Evolutionary conservation across 1,284 basidiomycete species (phyloP), one percentile per base, ranked within the genome.

Genomic region (Pascua guehoae): DNA sequence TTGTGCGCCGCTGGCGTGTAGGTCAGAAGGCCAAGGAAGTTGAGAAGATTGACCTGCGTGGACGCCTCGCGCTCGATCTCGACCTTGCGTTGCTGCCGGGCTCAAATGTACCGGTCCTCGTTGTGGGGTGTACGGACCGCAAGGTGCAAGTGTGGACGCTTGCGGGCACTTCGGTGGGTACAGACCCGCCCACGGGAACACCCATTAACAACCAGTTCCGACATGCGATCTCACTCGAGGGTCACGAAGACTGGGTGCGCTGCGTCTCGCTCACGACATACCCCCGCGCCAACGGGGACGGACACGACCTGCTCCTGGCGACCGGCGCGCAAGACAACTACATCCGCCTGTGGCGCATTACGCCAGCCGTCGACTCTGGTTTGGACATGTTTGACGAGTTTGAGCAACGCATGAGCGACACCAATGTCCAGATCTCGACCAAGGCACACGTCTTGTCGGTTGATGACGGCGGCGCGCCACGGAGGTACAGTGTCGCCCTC

Each of bases 221-320:
- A 15, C 70, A 68, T 49, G 61, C 75, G 2, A 66, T 80, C 7
- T 80, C 82, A 0, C 81, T 98, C 40, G 82, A 88, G 40, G 93
- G 93, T 0, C 93, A 98, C 69, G 89, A 95, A 79, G 93, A 97
- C 71, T 98, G 93, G 93, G 82, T 96, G 50, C 85, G 88, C 61
- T 82, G 84, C 59, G 81, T 97, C 32, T 81, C 86, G 2, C 90
- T 96, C 73, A 81, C 81, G 36, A 50, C 69, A 2, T 71, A 75
- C 41, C 63, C 75, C 1, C 42, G 60, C 41, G 42, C 41, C 44
- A 49, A 60, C 58, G 56, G 59, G 44, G 39, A 60, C 49, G 32
- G 57, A 7, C 58, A 59, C n/a, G 78, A 80, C 53, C 61, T 81
- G 63, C 85, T 82, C 1, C 81, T 97, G 16, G 91, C 94, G 1